Conservation (phyloP, 805 yeast species). For the Pichia sporocuriosa region DNA sequence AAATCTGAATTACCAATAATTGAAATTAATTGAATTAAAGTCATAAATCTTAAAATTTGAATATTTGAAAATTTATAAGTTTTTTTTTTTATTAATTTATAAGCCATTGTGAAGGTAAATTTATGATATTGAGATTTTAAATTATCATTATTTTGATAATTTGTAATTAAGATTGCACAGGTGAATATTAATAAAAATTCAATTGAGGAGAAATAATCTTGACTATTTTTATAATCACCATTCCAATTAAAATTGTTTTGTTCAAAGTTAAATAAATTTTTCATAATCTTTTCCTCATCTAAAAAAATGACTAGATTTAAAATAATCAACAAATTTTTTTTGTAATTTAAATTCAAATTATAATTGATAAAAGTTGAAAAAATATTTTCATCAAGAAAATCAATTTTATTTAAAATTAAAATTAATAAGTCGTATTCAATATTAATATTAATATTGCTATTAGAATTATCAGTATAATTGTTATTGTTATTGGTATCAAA, state of each 20-base stretch:
- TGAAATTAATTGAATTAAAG: constrained; percentile 6
- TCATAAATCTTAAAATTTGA: constrained; percentile 4
- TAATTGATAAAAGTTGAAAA: background rate
- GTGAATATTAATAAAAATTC: constrained; percentile 48
- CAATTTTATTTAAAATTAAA: constrained; percentile 3
- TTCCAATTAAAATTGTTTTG: constrained; percentile 18
- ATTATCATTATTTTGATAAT: constrained; percentile 36
- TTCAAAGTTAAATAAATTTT: constrained; percentile 24
- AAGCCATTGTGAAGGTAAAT: constrained; percentile 44
- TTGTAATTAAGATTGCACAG: constrained; percentile 40
- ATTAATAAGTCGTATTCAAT: constrained; percentile 3
- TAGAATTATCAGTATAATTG: background rate
- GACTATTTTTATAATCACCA: constrained; percentile 2
- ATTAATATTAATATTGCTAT: background rate
- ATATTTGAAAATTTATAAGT: constrained; percentile 1
- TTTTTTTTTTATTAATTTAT: constrained; percentile 29
- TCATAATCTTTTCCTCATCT: constrained; percentile 5
- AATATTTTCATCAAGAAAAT: constrained; percentile 7
- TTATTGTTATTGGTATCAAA: background rate
- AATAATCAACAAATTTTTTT: background rate
- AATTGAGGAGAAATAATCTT: constrained; percentile 31
- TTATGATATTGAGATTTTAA: constrained; percentile 34
- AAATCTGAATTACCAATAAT: background rate
- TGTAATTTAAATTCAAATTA: background rate
- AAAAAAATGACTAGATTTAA: constrained; percentile 5